These are phyloP conservation scores for Somion occarium DNA, from an alignment of 1,284 basidiomycete species.

Conservation along the genomic window DNA sequence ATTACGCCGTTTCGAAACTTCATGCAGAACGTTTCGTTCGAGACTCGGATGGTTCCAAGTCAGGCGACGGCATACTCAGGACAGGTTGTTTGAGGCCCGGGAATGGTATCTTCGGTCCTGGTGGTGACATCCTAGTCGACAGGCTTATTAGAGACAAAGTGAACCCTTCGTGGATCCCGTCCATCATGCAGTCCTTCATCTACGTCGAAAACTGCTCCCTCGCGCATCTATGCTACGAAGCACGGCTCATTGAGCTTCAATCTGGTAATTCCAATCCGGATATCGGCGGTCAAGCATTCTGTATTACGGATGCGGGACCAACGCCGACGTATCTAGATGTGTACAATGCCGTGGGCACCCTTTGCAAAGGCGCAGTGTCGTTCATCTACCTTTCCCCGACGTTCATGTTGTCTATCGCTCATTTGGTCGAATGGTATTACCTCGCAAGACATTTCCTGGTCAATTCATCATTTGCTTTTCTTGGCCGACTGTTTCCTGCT, in stretches of 20 bases:
- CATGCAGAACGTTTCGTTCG: slow-evolving; percentile 52
- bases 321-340: slow-evolving; percentile 58
- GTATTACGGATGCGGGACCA: slow-evolving; percentile 57
- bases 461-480: slow-evolving; percentile 25
- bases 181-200: slow-evolving; percentile 55
- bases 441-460: slow-evolving; percentile 37
- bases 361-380: slow-evolving; percentile 34
- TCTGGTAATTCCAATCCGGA: slow-evolving; percentile 46
- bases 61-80: slow-evolving; percentile 37
- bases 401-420: slow-evolving; percentile 46
- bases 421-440: slow-evolving; percentile 53
- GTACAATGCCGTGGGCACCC: slow-evolving; percentile 34
- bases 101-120: slow-evolving; percentile 68
- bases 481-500: slow-evolving; percentile 40
- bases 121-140: slow-evolving; percentile 64
- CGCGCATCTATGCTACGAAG: slow-evolving; percentile 68
- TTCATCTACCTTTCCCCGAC: slow-evolving; percentile 55
- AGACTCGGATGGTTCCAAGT: slow-evolving; percentile 41
- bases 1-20: slow-evolving; percentile 60
- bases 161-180: slow-evolving; percentile 59
- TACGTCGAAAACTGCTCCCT: slow-evolving; percentile 73
- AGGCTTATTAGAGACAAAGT: slow-evolving; percentile 52
- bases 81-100: slow-evolving; percentile 73
- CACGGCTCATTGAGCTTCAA: slow-evolving; percentile 48
- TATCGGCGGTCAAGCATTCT: slow-evolving; percentile 67